These are phyloP conservation scores for Ceratocystis eucalypticola DNA, from an alignment of 2,329 filamentous ascomycete species.

Conservation along the genomic window DNA sequence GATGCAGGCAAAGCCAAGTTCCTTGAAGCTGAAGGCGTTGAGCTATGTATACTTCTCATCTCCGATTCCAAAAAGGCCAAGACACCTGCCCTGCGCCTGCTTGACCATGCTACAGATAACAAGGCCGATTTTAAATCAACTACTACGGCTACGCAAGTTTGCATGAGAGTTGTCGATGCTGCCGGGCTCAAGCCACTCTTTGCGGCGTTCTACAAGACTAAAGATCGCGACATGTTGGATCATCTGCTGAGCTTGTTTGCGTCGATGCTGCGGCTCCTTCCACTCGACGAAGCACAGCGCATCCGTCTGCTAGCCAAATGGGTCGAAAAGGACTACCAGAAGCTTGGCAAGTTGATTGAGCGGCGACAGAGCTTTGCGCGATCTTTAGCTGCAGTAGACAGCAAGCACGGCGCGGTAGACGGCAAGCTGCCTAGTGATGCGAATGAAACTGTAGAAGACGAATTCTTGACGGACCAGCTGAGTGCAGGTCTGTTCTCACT, in stretches of 20 bases:
- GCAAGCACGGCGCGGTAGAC: constrained; percentile 23
- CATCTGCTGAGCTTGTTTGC: constrained; percentile 78
- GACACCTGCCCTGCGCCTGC: constrained; percentile 58
- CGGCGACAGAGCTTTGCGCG: constrained; percentile 58
- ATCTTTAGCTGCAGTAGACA: constrained; percentile 48
- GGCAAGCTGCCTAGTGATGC: constrained; percentile 21
- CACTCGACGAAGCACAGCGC: constrained; percentile 60
- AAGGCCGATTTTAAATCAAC: constrained; percentile 21
- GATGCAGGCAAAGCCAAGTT: constrained; percentile 64
- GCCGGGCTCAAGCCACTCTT: constrained; percentile 78
- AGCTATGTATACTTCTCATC: constrained; percentile 83
- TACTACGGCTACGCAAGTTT: constrained; percentile 49
- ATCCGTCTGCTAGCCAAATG: constrained; percentile 88
- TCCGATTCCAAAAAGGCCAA: constrained; percentile 73
- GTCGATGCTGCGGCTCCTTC: constrained; percentile 65
- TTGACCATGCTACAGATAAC: constrained; percentile 60
- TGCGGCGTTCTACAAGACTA: constrained; percentile 72
- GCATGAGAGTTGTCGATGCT: constrained; percentile 63
- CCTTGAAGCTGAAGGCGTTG: constrained; percentile 78
- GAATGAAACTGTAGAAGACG: constrained; percentile 47
- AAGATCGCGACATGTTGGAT: constrained; percentile 56
- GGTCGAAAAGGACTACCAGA: constrained; percentile 85
- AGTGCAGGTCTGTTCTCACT: constrained; percentile 76
- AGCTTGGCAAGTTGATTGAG: constrained; percentile 57
- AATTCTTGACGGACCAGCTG: constrained; percentile 61